These are phyloP conservation scores for Wallacemonas rigidus DNA, from an alignment of 208 protist genomes.

Conservation along the genomic window DNA sequence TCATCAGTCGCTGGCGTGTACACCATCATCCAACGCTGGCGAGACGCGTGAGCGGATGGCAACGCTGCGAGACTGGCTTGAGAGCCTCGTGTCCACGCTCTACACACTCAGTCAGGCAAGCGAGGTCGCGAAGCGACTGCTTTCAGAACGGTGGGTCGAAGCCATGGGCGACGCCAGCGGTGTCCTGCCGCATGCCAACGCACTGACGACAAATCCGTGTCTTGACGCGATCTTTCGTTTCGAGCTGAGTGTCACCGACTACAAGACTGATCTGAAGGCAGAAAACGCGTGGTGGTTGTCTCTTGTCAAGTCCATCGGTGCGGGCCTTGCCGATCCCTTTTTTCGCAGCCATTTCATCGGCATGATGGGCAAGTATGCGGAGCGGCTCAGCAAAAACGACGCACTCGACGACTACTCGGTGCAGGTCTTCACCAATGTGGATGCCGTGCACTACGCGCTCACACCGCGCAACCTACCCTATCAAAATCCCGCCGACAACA, in stretches of 20 bases:
- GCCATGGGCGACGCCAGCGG: constrained; percentile 29
- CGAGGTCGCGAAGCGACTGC: constrained; percentile 21
- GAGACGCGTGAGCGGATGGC: not conserved
- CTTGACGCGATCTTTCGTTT: constrained; percentile 44
- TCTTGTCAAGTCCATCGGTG: constrained; percentile 27
- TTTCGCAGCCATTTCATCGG: constrained; percentile 58
- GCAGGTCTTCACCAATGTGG: constrained; percentile 71
- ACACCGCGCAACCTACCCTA: constrained; percentile 28
- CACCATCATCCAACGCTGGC: not conserved
- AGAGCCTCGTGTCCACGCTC: constrained; percentile 15
- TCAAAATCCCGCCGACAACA: constrained; percentile 39
- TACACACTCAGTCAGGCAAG: constrained; percentile 20
- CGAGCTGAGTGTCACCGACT: constrained; percentile 22
- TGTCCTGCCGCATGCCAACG: constrained; percentile 1
- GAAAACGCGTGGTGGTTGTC: constrained; percentile 15
- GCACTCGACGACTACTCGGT: constrained; percentile 33
- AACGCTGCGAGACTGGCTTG: constrained; percentile 28
- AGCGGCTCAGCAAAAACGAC: constrained; percentile 29
- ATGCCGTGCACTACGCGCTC: constrained; percentile 42
- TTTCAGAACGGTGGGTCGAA: constrained; percentile 31
- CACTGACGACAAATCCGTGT: constrained; percentile 16
- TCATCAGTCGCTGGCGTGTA: constrained; percentile 25
- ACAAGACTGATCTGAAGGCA: not conserved
- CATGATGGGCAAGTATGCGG: constrained; percentile 56
- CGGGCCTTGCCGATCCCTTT: constrained; percentile 46